These are phyloP conservation scores for Serendipita indica DNA, from an alignment of 768 basidiomycete species.

Conservation along the genomic window DNA sequence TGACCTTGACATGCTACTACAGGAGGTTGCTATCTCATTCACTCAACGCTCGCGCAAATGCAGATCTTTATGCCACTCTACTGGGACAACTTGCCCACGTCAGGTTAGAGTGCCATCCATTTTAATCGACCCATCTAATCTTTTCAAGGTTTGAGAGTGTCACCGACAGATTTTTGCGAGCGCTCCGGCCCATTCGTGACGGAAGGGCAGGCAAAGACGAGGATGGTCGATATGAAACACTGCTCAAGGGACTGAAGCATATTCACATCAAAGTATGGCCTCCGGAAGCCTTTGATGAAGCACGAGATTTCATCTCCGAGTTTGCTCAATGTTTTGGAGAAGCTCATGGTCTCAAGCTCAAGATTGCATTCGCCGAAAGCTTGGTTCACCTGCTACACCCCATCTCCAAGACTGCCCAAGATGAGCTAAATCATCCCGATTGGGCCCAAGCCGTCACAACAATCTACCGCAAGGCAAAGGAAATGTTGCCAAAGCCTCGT, in stretches of 20 bases:
- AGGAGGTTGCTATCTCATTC: constrained; percentile 45
- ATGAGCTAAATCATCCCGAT: constrained; percentile 86
- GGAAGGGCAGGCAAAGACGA: constrained; percentile 66
- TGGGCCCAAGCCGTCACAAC: constrained; percentile 87
- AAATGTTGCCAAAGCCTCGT: constrained; percentile 72
- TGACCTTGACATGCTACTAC: constrained; percentile 13
- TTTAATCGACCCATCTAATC: neutral
- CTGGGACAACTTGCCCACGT: constrained; percentile 70
- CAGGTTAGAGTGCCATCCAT: constrained; percentile 35
- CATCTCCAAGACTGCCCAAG: constrained; percentile 88
- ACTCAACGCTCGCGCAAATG: constrained; percentile 64
- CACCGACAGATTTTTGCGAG: constrained; percentile 78
- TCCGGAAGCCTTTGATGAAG: constrained; percentile 82
- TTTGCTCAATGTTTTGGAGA: constrained; percentile 71
- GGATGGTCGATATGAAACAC: constrained; percentile 70
- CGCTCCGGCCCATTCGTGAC: constrained; percentile 57
- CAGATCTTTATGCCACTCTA: constrained; percentile 70
- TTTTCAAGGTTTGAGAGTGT: constrained; percentile 65
- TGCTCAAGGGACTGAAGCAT: constrained; percentile 66
- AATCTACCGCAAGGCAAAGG: constrained; percentile 66
- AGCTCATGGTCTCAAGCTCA: constrained; percentile 69
- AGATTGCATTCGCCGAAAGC: constrained; percentile 73
- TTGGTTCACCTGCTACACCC: constrained; percentile 67
- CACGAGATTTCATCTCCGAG: constrained; percentile 77
- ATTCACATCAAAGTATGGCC: constrained; percentile 90